Evolutionary conservation across 805 yeast genomes (phyloP).

Genomic region (Metschnikowia orientalis): DNA sequence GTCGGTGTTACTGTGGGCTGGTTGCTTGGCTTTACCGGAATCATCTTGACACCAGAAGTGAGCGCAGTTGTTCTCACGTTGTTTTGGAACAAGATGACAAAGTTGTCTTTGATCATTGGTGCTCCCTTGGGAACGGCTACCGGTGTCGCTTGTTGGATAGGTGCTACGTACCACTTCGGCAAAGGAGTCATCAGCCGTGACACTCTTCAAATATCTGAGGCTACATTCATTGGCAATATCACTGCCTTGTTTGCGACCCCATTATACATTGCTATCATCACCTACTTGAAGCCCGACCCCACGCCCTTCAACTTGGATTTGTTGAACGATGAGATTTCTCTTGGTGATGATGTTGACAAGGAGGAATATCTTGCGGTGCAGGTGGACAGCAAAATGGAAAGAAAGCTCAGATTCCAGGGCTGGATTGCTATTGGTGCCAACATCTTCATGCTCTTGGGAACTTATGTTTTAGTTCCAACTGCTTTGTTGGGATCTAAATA

Average conservation of each 20-base stretch:
- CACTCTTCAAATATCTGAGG: conserved; percentile 5
- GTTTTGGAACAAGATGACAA: conserved; percentile 31
- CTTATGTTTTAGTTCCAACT: conserved; percentile 25
- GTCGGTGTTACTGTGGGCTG: conserved; percentile 40
- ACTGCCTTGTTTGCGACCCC: conserved; percentile 9
- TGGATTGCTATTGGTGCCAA: conserved; percentile 20
- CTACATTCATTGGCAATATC: conserved; percentile 8
- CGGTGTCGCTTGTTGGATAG: conserved; percentile 24
- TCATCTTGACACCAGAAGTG: conserved; percentile 36
- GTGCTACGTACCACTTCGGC: conserved; percentile 6
- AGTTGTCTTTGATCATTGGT: conserved; percentile 17
- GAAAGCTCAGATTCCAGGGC: conserved; percentile 21
- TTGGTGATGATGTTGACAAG: conserved; percentile 32
- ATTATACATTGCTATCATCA: conserved; percentile 24
- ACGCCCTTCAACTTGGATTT: conserved; percentile 22
- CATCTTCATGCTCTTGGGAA: conserved; percentile 21
- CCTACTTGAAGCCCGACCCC: conserved; percentile 14
- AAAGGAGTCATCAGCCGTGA: conserved; percentile 5
- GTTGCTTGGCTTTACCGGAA: conserved; percentile 38
- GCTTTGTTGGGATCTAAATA: conserved; percentile 31
- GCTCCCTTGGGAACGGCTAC: conserved; percentile 21
- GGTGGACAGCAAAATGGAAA: conserved; percentile 14
- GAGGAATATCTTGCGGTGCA: conserved; percentile 25
- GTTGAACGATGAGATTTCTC: conserved; percentile 14
- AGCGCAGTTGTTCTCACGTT: conserved; percentile 30